These are phyloP conservation scores for Calendula officinalis DNA, from an alignment of 129 eudicot species.

Conservation along the genomic window DNA sequence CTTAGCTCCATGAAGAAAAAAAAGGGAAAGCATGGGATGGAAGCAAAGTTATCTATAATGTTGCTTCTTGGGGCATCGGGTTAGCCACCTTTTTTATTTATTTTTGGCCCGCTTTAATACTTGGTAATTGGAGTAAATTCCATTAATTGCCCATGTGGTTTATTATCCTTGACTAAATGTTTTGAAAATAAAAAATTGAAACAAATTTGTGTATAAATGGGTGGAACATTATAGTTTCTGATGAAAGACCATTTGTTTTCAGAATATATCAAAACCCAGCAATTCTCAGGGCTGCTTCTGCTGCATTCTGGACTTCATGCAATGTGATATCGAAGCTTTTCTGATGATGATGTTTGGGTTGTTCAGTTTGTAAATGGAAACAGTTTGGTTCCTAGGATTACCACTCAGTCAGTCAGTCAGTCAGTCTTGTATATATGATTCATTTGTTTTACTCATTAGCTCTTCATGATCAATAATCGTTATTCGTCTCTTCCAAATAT, in stretches of 20 bases:
- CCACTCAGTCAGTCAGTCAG: background rate
- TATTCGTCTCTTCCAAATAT: conserved; percentile 20
- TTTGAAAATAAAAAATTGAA: background rate
- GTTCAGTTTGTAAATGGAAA: conserved; percentile 27
- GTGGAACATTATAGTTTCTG: background rate
- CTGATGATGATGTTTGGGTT: conserved; percentile 26
- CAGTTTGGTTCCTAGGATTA: conserved; percentile 20
- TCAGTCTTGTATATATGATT: conserved; percentile 29
- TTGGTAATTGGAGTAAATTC: background rate
- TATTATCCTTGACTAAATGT: too few relatives aligned
- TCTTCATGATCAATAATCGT: conserved; percentile 23
- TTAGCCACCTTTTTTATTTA: conserved; percentile 29
- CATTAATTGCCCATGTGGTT: background rate
- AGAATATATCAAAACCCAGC: conserved; percentile 98
- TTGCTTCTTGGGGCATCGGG: conserved; percentile 99
- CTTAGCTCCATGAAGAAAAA: conserved; percentile 73
- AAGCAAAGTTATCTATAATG: conserved; percentile 92
- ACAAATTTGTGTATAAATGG: background rate
- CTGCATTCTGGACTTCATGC: conserved; percentile 99
- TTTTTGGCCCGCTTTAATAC: background rate
- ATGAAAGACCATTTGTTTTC: conserved; percentile 8
- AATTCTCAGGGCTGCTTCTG: conserved; percentile 76
- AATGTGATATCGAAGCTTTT: conserved; percentile 87
- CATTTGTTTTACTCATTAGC: conserved; percentile 27
- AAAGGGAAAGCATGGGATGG: conserved; percentile 99